Evolutionary conservation across 495 filamentous ascomycete species (phyloP).

Genomic region (Saxophila tyrrhenica): DNA sequence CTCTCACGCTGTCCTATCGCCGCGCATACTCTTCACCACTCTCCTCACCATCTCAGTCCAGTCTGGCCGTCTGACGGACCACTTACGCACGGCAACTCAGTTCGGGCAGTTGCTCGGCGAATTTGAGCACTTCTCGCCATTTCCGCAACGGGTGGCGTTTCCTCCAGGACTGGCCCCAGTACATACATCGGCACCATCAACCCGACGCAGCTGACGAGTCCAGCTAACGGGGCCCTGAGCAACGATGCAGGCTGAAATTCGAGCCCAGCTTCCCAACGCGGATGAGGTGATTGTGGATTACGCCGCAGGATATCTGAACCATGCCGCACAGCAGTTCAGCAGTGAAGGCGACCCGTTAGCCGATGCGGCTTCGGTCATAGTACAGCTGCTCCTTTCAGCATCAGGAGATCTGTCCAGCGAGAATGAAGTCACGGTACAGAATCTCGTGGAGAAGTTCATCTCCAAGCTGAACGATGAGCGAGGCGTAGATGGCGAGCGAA

Average conservation of each 20-base stretch:
- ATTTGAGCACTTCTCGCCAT: background rate
- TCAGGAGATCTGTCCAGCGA: constrained; percentile 63
- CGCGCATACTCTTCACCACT: too few species aligned
- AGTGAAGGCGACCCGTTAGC: constrained; percentile 63
- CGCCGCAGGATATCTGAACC: constrained; percentile 84
- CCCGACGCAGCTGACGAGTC: background rate
- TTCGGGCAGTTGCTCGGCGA: background rate
- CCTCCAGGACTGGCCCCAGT: background rate
- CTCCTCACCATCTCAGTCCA: too few species aligned
- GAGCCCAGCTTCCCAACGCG: constrained; percentile 71
- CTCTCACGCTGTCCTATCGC: too few species aligned
- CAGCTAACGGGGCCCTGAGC: background rate
- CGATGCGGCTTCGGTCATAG: constrained; percentile 76
- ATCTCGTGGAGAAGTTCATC: constrained; percentile 85
- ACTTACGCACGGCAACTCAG: too few species aligned
- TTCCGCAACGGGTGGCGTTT: background rate
- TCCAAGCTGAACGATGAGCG: constrained; percentile 62
- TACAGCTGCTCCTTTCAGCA: constrained; percentile 77
- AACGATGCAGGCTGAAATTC: constrained; percentile 83
- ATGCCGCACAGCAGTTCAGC: constrained; percentile 74
- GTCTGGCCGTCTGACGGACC: too few species aligned
- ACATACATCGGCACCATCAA: background rate
- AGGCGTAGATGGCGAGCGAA: constrained; percentile 57
- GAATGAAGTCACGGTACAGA: constrained; percentile 65
- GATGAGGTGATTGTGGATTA: constrained; percentile 89